Evolutionary conservation across 306 rosid genomes (phyloP), one percentile per base, ranked within the genome.

Genomic region (Castanea sativa): DNA sequence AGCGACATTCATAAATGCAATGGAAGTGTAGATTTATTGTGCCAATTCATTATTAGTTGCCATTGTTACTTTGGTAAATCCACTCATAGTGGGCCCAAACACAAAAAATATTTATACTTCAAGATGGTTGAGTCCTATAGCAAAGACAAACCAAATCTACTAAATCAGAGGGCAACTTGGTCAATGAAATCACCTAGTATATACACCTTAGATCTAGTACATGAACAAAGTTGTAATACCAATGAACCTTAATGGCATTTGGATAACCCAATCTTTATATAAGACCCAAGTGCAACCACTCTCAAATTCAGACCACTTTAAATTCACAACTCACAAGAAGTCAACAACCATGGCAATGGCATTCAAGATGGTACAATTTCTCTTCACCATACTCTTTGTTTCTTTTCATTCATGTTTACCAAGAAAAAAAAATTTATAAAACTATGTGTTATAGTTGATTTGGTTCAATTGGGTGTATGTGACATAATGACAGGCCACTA

Each of bases 321-420:
- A 35, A 13, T 63, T 73, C 29, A 49, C 53, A 49, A 49, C 12
- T 49, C 16, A 49, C 53, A 49, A 49, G 0, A 49, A 49, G 53
- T 49, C 53, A 71, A 6, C 83, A 87, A 85, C 91, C 83, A 94
- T 95, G 99, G 99, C 99, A 74, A 95, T 95, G 99, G 99, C 99
- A 63, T 95, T 92, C 98, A 95, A 95, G 87, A 95, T 95, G 99
- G 99, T 95, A 88, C 59, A 49, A 14, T 13, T 73, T 5, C 69
- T 5, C 9, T 29, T 23, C 3, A 7, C 14, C 11, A 16, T 12
- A 20, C 8, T 55, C 12, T 15, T 19, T 67, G 18, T 10, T 19
- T 67, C 3, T 16, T 74, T 53, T 67, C 12, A 0, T 13, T 11
- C n/a, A 38, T 15, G 43, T 6, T 23, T 68, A 0, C 21, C 43